phyloP scores from a whole-genome alignment of 768 basidiomycete genomes.

The Rickenella mellea region DNA sequence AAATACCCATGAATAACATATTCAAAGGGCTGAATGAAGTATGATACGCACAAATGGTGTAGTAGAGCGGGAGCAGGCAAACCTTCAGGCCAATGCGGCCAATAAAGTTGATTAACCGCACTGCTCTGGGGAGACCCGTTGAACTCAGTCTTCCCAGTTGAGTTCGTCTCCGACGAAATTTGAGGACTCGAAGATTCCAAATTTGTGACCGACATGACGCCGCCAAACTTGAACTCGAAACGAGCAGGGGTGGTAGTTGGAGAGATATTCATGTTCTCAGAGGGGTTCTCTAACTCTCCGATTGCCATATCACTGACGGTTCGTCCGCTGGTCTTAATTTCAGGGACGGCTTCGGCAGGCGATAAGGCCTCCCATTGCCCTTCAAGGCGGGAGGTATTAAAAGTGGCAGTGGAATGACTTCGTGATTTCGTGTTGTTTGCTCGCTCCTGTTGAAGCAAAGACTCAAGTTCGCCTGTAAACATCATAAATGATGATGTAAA shows the following conservation, averaged over 20 bases:
- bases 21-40: neutral
- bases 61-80: slow-evolving; percentile 56
- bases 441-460: slow-evolving; percentile 45
- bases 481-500: neutral
- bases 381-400: neutral
- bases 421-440: slow-evolving; percentile 5
- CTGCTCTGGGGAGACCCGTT: too few species aligned
- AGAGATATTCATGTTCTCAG: neutral
- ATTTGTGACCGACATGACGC: slow-evolving; percentile 2
- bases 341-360: slow-evolving; percentile 1
- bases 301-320: neutral
- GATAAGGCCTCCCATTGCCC: neutral
- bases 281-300: neutral
- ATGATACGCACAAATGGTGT: slow-evolving; percentile 47
- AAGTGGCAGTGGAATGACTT: slow-evolving; percentile 3
- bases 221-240: too few species aligned
- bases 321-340: neutral
- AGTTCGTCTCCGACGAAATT: too few species aligned
- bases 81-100: slow-evolving; percentile 43
- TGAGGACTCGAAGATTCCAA: too few species aligned
- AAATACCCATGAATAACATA: slow-evolving; percentile 1
- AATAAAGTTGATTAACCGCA: slow-evolving; percentile 18
- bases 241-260: neutral
- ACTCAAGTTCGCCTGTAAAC: slow-evolving; percentile 58
- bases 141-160: too few species aligned